A percentile compares a stretch with the other conserved stretches of the same genome.
Evolutionary conservation across 306 rosid genomes (phyloP).

Genomic region (Psophocarpus tetragonolobus): DNA sequence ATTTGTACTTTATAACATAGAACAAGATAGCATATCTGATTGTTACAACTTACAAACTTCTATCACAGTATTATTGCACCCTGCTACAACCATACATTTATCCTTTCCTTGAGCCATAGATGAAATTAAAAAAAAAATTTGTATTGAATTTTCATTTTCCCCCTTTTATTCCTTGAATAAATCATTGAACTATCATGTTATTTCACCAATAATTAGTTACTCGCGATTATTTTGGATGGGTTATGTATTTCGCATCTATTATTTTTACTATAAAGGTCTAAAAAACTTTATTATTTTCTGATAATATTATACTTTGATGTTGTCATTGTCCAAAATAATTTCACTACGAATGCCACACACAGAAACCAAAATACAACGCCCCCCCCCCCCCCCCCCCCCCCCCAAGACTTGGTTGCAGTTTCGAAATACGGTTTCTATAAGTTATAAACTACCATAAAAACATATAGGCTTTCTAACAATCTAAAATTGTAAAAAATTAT

Average conservation of each 20-base stretch:
- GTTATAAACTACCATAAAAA: no score
- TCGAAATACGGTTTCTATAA: no score
- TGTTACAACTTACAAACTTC: not conserved
- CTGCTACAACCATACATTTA: constrained; percentile 6
- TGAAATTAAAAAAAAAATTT: not conserved
- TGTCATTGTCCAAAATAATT: not conserved
- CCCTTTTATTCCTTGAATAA: not conserved
- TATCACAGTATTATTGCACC: not conserved
- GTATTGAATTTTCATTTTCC: not conserved
- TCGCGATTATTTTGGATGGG: not conserved
- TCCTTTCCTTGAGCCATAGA: not conserved
- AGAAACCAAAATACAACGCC: no score
- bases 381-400: no score
- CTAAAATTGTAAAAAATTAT: no score
- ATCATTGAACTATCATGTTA: constrained; percentile 7
- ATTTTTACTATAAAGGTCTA: no score
- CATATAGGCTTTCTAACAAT: no score
- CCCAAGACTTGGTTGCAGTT: no score
- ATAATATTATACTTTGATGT: not conserved
- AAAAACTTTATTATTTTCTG: no score
- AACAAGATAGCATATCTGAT: constrained; percentile 1
- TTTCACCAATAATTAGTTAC: not conserved
- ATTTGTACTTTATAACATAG: not conserved
- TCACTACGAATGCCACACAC: no score
- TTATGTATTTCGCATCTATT: not conserved